Evolutionary conservation across 176 grass and related monocot species (phyloP).

Genomic region (Rhynchospora breviuscula): DNA sequence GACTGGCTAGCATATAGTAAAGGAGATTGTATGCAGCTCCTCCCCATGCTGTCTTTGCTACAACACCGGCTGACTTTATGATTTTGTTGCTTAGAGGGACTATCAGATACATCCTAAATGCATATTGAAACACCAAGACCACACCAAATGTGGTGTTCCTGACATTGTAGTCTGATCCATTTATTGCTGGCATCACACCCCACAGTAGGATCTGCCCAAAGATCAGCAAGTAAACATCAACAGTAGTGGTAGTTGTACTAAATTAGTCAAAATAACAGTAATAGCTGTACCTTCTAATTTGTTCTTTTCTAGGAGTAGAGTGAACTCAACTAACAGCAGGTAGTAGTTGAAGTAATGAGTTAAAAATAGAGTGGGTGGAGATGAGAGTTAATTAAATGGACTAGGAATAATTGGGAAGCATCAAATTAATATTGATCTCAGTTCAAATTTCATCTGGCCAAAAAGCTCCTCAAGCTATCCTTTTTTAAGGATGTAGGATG

Average conservation of each 20-base stretch:
- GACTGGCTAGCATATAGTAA: constrained; percentile 85
- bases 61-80: constrained; percentile 70
- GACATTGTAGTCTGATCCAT: constrained; percentile 40
- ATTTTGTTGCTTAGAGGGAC: constrained; percentile 67
- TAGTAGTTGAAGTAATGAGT: background rate
- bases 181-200: constrained; percentile 61
- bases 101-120: constrained; percentile 68
- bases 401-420: background rate
- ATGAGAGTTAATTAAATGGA: background rate
- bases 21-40: constrained; percentile 97
- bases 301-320: background rate
- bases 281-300: background rate
- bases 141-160: constrained; percentile 58
- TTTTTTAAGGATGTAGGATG: no score
- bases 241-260: background rate
- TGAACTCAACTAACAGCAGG: background rate
- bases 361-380: background rate
- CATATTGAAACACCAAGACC: constrained; percentile 66
- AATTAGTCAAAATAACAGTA: background rate
- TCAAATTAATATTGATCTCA: background rate
- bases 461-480: background rate
- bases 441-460: background rate
- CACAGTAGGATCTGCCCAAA: constrained; percentile 53
- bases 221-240: background rate
- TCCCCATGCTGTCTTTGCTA: constrained; percentile 86